phyloP scores from a whole-genome alignment of 495 filamentous ascomycete genomes.

The Aspergillus nidulans region DNA sequence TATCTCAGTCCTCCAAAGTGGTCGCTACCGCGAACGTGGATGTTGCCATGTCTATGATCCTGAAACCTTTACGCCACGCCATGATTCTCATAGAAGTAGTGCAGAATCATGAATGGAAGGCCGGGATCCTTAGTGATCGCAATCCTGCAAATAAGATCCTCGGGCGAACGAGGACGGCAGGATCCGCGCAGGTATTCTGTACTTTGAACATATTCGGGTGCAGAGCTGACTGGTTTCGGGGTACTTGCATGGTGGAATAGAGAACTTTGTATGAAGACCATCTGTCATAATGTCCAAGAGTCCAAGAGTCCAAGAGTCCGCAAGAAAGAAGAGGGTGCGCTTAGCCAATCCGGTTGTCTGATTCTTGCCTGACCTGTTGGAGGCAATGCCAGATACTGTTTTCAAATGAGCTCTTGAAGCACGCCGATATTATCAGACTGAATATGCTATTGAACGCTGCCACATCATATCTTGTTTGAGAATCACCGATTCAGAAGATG shows the following conservation, averaged over 20 bases:
- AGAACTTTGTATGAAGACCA: slow-evolving; percentile 49
- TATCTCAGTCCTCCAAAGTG: slow-evolving; percentile 64
- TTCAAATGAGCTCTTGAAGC: slow-evolving; percentile 52
- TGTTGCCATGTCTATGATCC: slow-evolving; percentile 57
- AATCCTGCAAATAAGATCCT: slow-evolving; percentile 51
- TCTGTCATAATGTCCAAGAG: slow-evolving; percentile 61
- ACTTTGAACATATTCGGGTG: no score
- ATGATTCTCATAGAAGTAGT: slow-evolving; percentile 48
- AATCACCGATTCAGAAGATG: slow-evolving; percentile 49
- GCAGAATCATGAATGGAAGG: slow-evolving; percentile 42
- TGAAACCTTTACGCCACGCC: slow-evolving; percentile 58
- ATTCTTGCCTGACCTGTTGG: not conserved
- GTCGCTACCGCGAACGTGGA: slow-evolving; percentile 69
- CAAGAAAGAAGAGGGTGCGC: slow-evolving; percentile 36
- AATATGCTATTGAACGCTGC: slow-evolving; percentile 53
- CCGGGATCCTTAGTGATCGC: slow-evolving; percentile 35
- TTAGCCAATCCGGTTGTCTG: not conserved
- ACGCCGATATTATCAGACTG: slow-evolving; percentile 57
- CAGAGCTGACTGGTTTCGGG: slow-evolving; percentile 3
- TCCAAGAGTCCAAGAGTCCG: slow-evolving; percentile 2
- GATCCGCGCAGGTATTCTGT: no score
- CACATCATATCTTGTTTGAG: slow-evolving; percentile 53
- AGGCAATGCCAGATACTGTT: slow-evolving; percentile 45
- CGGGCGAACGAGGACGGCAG: no score
- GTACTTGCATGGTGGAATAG: slow-evolving; percentile 27